These are phyloP conservation scores for Fusarium burgessii DNA, from an alignment of 2,329 filamentous ascomycete species.

Conservation along the genomic window DNA sequence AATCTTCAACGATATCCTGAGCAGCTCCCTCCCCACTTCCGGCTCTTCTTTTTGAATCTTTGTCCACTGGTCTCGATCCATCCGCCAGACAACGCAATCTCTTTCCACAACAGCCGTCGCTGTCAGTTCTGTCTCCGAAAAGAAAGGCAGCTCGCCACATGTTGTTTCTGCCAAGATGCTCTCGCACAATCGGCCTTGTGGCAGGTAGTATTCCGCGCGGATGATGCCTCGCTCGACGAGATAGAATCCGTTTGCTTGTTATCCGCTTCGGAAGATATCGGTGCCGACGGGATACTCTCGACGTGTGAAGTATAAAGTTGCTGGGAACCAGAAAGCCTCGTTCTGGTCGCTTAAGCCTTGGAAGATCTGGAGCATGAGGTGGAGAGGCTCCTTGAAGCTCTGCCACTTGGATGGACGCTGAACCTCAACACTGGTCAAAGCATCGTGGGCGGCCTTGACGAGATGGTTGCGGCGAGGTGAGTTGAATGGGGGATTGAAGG, in stretches of 20 bases:
- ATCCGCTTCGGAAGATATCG: constrained; percentile 81
- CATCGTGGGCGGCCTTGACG: constrained; percentile 80
- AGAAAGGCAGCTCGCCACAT: constrained; percentile 96
- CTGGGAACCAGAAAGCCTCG: constrained; percentile 95
- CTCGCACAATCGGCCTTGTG: constrained; percentile 89
- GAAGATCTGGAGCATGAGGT: constrained; percentile 92
- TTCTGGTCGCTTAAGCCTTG: constrained; percentile 86
- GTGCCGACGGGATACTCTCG: constrained; percentile 76
- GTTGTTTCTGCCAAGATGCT: constrained; percentile 94
- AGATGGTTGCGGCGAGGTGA: constrained; percentile 86
- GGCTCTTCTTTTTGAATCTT: constrained; percentile 77
- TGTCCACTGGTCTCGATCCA: constrained; percentile 79
- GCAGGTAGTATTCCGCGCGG: constrained; percentile 88
- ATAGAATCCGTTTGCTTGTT: constrained; percentile 86
- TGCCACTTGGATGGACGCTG: constrained; percentile 77
- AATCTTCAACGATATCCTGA: constrained; percentile 90
- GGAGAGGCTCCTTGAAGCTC: constrained; percentile 88
- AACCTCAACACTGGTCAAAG: constrained; percentile 75
- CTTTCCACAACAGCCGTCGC: constrained; percentile 87
- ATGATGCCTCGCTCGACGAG: constrained; percentile 90
- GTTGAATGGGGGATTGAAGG: constrained; percentile 65
- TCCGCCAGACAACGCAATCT: constrained; percentile 84
- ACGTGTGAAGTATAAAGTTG: constrained; percentile 78
- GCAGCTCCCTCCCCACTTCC: constrained; percentile 83
- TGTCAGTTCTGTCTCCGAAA: constrained; percentile 88